Conservation (phyloP, 257 asterid species). For the Ilex asprella region DNA sequence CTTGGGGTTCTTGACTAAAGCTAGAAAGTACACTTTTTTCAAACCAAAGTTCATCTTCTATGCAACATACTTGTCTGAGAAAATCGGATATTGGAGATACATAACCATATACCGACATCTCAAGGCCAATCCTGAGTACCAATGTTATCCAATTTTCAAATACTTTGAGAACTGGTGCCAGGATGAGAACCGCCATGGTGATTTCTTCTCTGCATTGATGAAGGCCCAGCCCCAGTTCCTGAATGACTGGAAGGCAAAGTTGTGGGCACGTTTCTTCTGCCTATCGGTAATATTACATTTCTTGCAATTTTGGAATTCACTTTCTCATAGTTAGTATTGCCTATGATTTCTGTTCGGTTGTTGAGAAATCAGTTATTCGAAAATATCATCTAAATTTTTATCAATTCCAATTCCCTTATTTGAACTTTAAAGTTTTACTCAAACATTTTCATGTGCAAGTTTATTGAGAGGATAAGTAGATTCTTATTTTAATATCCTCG, state of each 20-base stretch:
- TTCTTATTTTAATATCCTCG: neutral
- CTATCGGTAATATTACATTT: constrained; percentile 52
- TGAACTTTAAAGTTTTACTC: no score
- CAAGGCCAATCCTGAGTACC: constrained; percentile 82
- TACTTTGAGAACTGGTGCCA: constrained; percentile 99
- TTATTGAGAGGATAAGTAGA: neutral
- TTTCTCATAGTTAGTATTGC: neutral
- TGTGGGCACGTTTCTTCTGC: constrained; percentile 99
- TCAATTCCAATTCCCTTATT: no score
- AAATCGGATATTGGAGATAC: constrained; percentile 99
- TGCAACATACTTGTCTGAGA: constrained; percentile 40
- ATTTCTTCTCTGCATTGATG: constrained; percentile 98
- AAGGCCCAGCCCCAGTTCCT: constrained; percentile 99
- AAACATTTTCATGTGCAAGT: no score
- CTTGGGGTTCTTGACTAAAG: constrained; percentile 95
- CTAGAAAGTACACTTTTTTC: constrained; percentile 94
- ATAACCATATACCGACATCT: constrained; percentile 95
- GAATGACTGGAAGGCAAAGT: constrained; percentile 98
- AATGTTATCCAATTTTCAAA: constrained; percentile 93
- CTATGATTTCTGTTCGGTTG: neutral
- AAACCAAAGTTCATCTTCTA: constrained; percentile 93
- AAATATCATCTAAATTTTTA: no score
- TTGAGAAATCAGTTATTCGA: neutral
- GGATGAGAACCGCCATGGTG: constrained; percentile 99
- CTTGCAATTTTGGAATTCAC: neutral